A percentile compares a stretch with the other conserved stretches of the same genome.
phyloP scores from a whole-genome alignment of 2,329 filamentous ascomycete species.

The Pestalotiopsis sp. region DNA sequence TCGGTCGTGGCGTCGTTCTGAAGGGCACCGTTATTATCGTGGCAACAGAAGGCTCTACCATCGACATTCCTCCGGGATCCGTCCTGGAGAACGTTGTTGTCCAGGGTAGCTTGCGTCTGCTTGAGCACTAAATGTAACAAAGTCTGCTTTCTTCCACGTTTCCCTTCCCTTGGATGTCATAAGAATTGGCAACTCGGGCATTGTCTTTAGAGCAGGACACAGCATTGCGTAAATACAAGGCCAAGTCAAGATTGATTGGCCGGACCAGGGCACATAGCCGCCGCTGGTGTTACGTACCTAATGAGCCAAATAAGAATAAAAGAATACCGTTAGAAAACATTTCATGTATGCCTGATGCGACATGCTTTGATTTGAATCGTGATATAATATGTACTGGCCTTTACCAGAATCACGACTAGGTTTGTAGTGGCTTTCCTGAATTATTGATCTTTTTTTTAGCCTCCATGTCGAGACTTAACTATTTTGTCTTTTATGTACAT shows the following conservation, averaged over 20 bases:
- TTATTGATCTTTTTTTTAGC: background rate
- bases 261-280: background rate
- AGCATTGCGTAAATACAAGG: constrained; percentile 10
- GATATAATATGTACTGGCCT: background rate
- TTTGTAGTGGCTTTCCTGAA: background rate
- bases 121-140: constrained; percentile 57
- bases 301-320: constrained; percentile 9
- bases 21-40: constrained; percentile 99
- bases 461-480: background rate
- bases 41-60: constrained; percentile 94
- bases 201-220: constrained; percentile 5
- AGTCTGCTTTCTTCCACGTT: background rate
- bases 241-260: background rate
- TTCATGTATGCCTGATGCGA: background rate
- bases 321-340: background rate
- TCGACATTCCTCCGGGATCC: constrained; percentile 94
- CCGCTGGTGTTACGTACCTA: constrained; percentile 6
- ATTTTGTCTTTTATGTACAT: background rate
- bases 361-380: background rate
- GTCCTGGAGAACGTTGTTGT: constrained; percentile 99
- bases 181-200: background rate
- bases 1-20: constrained; percentile 90
- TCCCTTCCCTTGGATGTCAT: background rate
- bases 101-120: constrained; percentile 84
- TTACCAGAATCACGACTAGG: background rate